Percentiles rank a stretch among this genome's conserved stretches.
phyloP scores from a whole-genome alignment of 2,329 filamentous ascomycete species.

The Colletotrichum falcatum region DNA sequence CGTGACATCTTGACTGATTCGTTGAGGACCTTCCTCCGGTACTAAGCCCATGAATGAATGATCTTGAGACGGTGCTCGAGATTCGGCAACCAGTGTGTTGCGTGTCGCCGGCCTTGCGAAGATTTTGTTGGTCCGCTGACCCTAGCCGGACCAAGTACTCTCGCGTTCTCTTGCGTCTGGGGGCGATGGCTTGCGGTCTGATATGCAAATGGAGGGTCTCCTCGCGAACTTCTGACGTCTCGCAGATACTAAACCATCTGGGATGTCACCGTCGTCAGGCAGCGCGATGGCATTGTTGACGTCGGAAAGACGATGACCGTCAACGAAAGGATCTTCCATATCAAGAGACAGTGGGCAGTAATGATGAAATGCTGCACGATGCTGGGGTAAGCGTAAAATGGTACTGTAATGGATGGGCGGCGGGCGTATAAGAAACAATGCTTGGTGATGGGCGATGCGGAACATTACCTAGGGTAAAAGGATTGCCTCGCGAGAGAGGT shows the following conservation, averaged over 20 bases:
- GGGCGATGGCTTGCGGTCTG: neutral
- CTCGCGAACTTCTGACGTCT: constrained; percentile 48
- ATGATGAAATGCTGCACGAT: constrained; percentile 23
- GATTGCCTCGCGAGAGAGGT: constrained; percentile 37
- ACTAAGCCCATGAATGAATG: constrained; percentile 36
- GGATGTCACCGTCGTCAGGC: constrained; percentile 45
- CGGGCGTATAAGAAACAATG: constrained; percentile 21
- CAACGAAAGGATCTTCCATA: constrained; percentile 44
- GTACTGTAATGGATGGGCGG: constrained; percentile 22
- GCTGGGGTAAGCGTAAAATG: constrained; percentile 22
- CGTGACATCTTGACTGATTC: neutral
- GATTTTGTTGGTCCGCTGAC: constrained; percentile 32
- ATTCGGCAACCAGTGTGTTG: constrained; percentile 34
- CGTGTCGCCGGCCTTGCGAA: constrained; percentile 42
- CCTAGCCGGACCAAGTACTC: constrained; percentile 43
- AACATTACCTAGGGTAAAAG: constrained; percentile 30
- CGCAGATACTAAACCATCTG: constrained; percentile 49
- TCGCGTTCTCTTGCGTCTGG: constrained; percentile 43
- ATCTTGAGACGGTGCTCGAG: constrained; percentile 21
- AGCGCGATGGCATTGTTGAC: constrained; percentile 20
- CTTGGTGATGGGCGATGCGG: constrained; percentile 14
- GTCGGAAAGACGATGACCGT: constrained; percentile 33
- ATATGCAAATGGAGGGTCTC: neutral
- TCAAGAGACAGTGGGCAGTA: constrained; percentile 27
- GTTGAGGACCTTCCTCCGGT: neutral